Evolutionary conservation across 2,329 filamentous ascomycete species (phyloP), one percentile per base, ranked within the genome.

Genomic region (Xylaria sp.): DNA sequence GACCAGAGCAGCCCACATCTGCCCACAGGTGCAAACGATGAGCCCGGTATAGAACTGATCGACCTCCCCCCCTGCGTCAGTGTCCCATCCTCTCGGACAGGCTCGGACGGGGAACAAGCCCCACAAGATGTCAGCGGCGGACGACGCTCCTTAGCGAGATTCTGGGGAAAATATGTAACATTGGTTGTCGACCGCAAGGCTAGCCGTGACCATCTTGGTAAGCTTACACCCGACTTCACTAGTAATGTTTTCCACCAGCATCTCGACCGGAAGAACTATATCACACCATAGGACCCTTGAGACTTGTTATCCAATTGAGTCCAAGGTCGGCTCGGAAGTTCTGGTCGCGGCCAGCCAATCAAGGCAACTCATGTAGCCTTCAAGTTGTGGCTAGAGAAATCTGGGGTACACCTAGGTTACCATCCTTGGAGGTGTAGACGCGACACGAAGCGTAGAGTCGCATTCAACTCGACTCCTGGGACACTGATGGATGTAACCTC

Each of bases 151-250:
- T 19, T 49, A 20, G 40, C 39, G 51, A 56, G 39, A 16, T 78
- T 79, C 55, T 84, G 81, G 80, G 68, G 69, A 39, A 70, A 73
- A 21, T 74, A 84, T 54, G 66, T 85, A 44, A 75, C 71, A 48
- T 67, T 83, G 6, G 71, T 74, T 3, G 80, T 85, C 16, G 76
- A 78, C 13, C 76, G 78, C 55, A 72, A 74, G 22, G 67, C 74
- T 44, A 78, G 77, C 60, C 72, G 82, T 67, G 82, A 85, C 63
- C 81, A 85, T 69, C 63, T 86, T 39, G 82, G 82, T 84, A 74
- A 49, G 75, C 59, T 38, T 24, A 46, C 21, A 20, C 22, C n/a
- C n/a, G n/a, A n/a, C 18, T 38, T 48, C 45, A 11, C 37, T 47
- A 44, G 11, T 54, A 40, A 49, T 19, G n/a, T 47, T 26, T 29